These are phyloP conservation scores for Lavandula angustifolia DNA, from an alignment of 257 asterid species.

Conservation along the genomic window DNA sequence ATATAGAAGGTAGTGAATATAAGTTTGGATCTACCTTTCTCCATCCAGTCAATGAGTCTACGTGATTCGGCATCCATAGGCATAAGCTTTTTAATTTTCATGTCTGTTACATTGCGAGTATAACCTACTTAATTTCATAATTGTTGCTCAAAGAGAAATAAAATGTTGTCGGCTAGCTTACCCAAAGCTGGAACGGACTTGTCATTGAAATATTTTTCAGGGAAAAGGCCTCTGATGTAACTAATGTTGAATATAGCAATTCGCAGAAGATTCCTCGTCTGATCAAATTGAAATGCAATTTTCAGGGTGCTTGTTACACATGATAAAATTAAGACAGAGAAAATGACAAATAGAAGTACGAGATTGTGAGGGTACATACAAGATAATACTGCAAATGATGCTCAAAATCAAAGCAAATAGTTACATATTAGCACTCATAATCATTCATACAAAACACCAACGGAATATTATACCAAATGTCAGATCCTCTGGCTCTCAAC, in stretches of 20 bases:
- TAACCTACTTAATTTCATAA: conserved; percentile 23
- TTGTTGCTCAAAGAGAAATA: not conserved
- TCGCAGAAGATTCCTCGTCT: conserved; percentile 93
- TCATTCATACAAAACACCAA: not conserved
- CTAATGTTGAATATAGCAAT: conserved; percentile 97
- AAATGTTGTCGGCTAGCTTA: conserved; percentile 33
- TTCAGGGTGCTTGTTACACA: conserved; percentile 22
- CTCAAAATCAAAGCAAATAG: conserved; percentile 18
- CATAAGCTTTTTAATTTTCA: conserved; percentile 98
- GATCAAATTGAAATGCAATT: conserved; percentile 34
- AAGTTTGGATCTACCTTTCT: conserved; percentile 61
- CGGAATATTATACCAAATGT: not conserved
- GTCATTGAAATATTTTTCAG: conserved; percentile 89
- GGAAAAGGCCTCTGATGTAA: conserved; percentile 94
- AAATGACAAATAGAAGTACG: not conserved
- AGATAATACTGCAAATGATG: conserved; percentile 21
- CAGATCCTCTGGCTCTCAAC: not conserved
- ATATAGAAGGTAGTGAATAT: conserved; percentile 19
- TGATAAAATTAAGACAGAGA: conserved; percentile 5
- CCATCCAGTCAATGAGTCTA: conserved; percentile 96
- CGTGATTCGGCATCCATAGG: conserved; percentile 98
- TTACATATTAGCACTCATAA: not conserved
- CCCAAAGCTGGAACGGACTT: conserved; percentile 95
- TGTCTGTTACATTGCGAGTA: conserved; percentile 49
- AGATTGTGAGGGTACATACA: conserved; percentile 3